Evolutionary conservation across 345 rosid species (phyloP).

Genomic region (Psidium guajava): DNA sequence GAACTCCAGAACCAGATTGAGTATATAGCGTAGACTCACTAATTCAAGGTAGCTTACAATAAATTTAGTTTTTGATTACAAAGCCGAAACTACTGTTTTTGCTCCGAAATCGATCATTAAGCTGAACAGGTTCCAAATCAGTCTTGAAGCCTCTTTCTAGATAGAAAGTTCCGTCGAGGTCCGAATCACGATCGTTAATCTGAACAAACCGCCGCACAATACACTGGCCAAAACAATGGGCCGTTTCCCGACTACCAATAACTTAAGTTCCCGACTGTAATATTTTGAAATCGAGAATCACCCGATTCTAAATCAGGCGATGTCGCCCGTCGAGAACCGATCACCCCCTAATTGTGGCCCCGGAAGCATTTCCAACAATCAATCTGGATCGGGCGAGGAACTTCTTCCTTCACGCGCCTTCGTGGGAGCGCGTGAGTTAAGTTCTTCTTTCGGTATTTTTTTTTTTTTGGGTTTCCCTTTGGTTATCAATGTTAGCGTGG

Average conservation of each 20-base stretch:
- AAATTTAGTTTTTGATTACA: no score
- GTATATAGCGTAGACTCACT: fast-evolving
- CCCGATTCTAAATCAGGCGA: background rate
- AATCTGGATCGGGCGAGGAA: background rate
- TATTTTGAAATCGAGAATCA: background rate
- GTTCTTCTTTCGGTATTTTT: background rate
- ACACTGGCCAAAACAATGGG: background rate
- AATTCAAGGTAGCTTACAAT: no score
- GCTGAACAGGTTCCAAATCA: background rate
- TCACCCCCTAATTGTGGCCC: background rate
- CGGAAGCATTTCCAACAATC: background rate
- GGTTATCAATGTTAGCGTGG: background rate
- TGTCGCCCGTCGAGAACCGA: background rate
- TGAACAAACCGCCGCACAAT: background rate
- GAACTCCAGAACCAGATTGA: background rate
- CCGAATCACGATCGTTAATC: background rate
- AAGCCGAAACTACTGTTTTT: background rate
- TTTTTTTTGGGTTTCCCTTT: background rate
- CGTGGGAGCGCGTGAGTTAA: background rate
- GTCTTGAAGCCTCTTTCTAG: background rate
- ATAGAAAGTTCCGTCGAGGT: background rate
- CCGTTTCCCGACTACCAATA: background rate
- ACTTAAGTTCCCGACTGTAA: background rate
- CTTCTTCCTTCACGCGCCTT: background rate
- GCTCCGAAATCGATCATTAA: fast-evolving